phyloP scores from a whole-genome alignment of 2,329 filamentous ascomycete species.

The Pseudocercospora vitis region DNA sequence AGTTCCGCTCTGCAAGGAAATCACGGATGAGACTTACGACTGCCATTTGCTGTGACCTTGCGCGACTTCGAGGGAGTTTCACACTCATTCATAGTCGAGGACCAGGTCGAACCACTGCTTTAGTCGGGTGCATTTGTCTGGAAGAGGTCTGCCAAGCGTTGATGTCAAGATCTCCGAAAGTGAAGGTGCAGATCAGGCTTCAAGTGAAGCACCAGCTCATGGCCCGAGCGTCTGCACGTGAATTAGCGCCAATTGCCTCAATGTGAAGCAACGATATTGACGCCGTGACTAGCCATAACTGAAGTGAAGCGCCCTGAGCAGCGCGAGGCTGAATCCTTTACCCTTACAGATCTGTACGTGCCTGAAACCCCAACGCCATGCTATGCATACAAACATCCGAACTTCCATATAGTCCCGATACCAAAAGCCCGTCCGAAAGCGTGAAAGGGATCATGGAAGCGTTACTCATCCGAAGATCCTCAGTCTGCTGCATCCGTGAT shows the following conservation, averaged over 20 bases:
- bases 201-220: too few relatives aligned
- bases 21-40: background rate
- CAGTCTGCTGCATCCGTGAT: constrained; percentile 50
- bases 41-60: background rate
- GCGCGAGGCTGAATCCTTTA: background rate
- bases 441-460: background rate
- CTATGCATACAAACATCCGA: constrained; percentile 1
- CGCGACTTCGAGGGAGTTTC: background rate
- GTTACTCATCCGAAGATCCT: background rate
- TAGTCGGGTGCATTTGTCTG: too few relatives aligned
- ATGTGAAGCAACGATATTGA: too few relatives aligned
- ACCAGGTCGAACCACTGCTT: background rate
- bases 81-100: background rate
- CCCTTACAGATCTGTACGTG: background rate
- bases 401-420: background rate
- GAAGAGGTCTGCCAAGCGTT: background rate
- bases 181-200: too few relatives aligned
- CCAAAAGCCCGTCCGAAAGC: background rate
- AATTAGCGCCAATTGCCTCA: too few relatives aligned
- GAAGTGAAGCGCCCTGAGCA: background rate
- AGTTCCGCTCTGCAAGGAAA: background rate
- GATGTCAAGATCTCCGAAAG: too few relatives aligned
- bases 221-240: too few relatives aligned
- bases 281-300: background rate
- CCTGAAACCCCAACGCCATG: background rate